These are phyloP conservation scores for Ceratocystiopsis brevicomis DNA, from an alignment of 2,329 filamentous ascomycete genomes.

Conservation along the genomic window DNA sequence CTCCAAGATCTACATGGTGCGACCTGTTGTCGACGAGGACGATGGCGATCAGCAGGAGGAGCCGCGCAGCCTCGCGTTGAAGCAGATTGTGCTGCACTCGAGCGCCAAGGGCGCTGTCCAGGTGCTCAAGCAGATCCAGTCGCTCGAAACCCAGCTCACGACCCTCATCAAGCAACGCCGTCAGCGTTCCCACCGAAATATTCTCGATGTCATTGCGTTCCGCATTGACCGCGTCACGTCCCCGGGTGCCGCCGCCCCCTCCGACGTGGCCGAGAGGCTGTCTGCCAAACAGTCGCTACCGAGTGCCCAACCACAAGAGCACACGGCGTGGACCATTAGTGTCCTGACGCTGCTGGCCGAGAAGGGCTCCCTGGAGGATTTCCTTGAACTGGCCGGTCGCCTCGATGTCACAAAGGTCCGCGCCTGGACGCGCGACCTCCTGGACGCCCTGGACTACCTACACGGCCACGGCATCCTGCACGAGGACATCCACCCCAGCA, in stretches of 20 bases:
- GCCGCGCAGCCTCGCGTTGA: constrained; percentile 51
- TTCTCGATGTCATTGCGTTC: constrained; percentile 67
- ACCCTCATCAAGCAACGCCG: constrained; percentile 57
- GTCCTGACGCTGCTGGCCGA: constrained; percentile 61
- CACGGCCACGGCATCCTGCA: constrained; percentile 74
- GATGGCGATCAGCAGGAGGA: constrained; percentile 16
- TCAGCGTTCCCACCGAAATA: constrained; percentile 57
- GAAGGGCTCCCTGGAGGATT: constrained; percentile 64
- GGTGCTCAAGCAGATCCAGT: constrained; percentile 58
- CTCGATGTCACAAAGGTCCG: constrained; percentile 59
- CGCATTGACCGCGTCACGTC: constrained; percentile 41
- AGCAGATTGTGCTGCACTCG: constrained; percentile 44
- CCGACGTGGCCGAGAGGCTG: neutral
- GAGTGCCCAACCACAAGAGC: constrained; percentile 16
- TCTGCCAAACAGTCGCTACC: neutral
- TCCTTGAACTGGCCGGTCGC: constrained; percentile 60
- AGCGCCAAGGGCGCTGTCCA: constrained; percentile 37
- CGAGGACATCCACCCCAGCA: constrained; percentile 61
- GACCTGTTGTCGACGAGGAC: constrained; percentile 40
- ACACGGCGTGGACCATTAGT: constrained; percentile 47
- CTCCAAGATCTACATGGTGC: constrained; percentile 53
- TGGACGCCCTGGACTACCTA: constrained; percentile 74
- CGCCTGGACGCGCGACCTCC: constrained; percentile 77
- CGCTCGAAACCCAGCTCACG: constrained; percentile 59
- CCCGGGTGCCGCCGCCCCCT: neutral